Evolutionary conservation across 371 early-diverging fungal species (phyloP).

Genomic region (Syncephalastrum racemosum): DNA sequence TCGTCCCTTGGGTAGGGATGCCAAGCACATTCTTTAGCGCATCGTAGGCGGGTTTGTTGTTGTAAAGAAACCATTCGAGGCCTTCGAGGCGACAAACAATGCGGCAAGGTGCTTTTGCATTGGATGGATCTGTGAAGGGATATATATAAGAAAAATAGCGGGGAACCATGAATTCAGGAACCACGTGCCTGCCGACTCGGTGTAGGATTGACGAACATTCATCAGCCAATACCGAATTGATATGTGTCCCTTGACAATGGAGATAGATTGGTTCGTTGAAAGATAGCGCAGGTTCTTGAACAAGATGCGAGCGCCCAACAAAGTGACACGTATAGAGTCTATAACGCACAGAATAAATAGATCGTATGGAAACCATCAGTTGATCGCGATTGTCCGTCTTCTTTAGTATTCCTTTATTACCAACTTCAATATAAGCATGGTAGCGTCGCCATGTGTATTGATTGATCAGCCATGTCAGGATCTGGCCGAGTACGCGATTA

Average conservation of each 20-base stretch:
- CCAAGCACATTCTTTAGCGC: conserved; percentile 59
- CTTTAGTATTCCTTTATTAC: conserved; percentile 36
- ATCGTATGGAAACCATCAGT: not conserved
- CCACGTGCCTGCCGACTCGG: conserved; percentile 21
- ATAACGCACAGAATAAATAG: not conserved
- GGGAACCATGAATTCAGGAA: not conserved
- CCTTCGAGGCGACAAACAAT: conserved; percentile 77
- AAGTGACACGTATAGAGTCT: conserved; percentile 79
- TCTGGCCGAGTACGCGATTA: conserved; percentile 66
- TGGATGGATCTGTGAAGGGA: conserved; percentile 13
- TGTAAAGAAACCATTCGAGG: conserved; percentile 84
- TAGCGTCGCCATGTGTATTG: conserved; percentile 74
- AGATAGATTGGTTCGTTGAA: conserved; percentile 73
- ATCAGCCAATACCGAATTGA: conserved; percentile 78
- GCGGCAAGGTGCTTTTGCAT: conserved; percentile 53
- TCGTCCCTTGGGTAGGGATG: conserved; percentile 7
- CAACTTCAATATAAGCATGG: conserved; percentile 73
- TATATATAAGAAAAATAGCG: not conserved
- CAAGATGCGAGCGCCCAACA: conserved; percentile 77
- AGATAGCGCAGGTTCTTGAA: conserved; percentile 79
- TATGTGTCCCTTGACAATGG: conserved; percentile 77
- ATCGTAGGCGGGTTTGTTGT: conserved; percentile 76
- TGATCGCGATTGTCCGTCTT: not conserved
- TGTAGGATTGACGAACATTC: conserved; percentile 59
- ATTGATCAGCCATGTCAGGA: conserved; percentile 65